Base-by-base conservation (phyloP, 352 stramenopile genomes). In the Phytophthora gonapodyides region DNA sequence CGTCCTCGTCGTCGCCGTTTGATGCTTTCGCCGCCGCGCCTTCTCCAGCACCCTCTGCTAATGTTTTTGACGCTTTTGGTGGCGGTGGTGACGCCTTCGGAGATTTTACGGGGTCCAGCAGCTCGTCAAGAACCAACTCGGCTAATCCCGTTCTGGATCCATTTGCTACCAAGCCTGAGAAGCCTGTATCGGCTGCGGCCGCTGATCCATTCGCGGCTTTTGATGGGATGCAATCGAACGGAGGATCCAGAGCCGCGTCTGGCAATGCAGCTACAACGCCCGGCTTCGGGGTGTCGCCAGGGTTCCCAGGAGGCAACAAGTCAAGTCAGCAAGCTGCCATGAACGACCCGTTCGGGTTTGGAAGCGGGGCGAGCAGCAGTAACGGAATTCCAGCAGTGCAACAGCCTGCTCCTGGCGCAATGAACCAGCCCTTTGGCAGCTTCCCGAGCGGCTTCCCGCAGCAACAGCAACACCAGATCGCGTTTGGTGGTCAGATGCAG, bases 161-260 rank as follows among this genome's bases (percentile, higher is more conserved):
- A 31, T 78, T 78, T 36, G 48, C 55, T 19, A 69, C 17, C 45
- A 51, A 40, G 16, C n/a, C 35, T 5, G 58, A 69, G 8, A 58
- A 67, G 19, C 35, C 61, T 61, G 35, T 42, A 40, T 24, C 58
- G 31, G 15, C 53, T 42, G 17, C 37, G 40, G 24, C 61, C n/a
- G 65, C 64, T 21, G 76, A 93, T 59, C 80, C 74, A 35, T 93
- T 93, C 60, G 62, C 77, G 21, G 84, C 82, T 36, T 93, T 93
- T 51, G 79, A 89, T 47, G 65, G 43, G 13, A 73, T 88, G 35
- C 76, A 76, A 35, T 53, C 46, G 11, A 74, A 27, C 19, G 42
- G 34, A 44, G 17, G 17, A 53, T 27, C 50, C 30, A 40, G 35
- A 19, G 43, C 68, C 1, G 31, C 62, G 11, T 27, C 66, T 36